These are phyloP conservation scores for Fomitopsis serialis DNA, from an alignment of 768 basidiomycete species.

Conservation along the genomic window DNA sequence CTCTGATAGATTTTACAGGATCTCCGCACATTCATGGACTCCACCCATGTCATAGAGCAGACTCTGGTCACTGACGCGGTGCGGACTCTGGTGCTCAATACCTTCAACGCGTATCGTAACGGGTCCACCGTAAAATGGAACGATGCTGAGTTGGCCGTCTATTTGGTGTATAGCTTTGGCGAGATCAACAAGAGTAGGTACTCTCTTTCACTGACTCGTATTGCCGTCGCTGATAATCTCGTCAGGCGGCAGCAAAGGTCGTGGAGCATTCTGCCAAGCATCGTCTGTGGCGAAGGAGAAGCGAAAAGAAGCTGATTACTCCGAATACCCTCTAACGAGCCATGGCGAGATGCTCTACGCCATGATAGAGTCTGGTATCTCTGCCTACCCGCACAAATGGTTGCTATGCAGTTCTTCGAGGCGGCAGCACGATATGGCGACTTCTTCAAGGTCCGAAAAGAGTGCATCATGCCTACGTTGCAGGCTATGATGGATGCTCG, in stretches of 20 bases:
- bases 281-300: slow-evolving; percentile 62
- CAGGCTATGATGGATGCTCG: slow-evolving; percentile 82
- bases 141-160: slow-evolving; percentile 89
- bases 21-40: slow-evolving; percentile 80
- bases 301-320: slow-evolving; percentile 63
- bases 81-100: slow-evolving; percentile 64
- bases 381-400: slow-evolving; percentile 80
- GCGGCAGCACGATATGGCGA: slow-evolving; percentile 88
- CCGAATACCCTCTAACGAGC: slow-evolving; percentile 77
- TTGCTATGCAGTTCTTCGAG: slow-evolving; percentile 90
- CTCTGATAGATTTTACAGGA: slow-evolving; percentile 45
- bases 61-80: slow-evolving; percentile 79
- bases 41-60: slow-evolving; percentile 79
- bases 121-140: slow-evolving; percentile 77
- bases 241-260: slow-evolving; percentile 73
- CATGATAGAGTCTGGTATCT: slow-evolving; percentile 79
- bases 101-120: slow-evolving; percentile 64
- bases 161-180: slow-evolving; percentile 90
- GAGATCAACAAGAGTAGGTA: slow-evolving; percentile 83
- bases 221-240: not conserved
- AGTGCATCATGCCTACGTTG: slow-evolving; percentile 80
- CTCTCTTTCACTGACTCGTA: not conserved
- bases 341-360: slow-evolving; percentile 88
- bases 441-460: slow-evolving; percentile 92
- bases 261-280: slow-evolving; percentile 81